A percentile compares a stretch with the other conserved stretches of the same genome.
Evolutionary conservation across 305 asterid genomes (phyloP).

Genomic region (Rubia tinctorum): DNA sequence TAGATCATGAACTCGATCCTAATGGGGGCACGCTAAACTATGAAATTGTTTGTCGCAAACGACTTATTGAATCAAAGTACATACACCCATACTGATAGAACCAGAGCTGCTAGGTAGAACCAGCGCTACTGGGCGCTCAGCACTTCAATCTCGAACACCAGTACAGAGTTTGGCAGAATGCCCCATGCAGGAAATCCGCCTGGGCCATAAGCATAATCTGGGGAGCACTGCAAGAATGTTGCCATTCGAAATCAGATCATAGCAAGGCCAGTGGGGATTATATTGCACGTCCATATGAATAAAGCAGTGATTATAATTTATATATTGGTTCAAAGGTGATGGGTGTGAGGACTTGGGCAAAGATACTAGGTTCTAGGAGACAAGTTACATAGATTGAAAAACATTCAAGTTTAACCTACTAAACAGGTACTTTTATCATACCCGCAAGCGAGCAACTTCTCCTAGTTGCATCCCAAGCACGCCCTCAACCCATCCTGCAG

Average conservation of each 20-base stretch:
- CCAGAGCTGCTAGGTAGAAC: background rate
- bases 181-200: slow-evolving; percentile 96
- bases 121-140: slow-evolving; percentile 39
- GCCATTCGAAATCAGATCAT: background rate
- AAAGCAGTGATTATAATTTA: background rate
- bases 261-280: background rate
- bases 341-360: background rate
- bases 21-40: background rate
- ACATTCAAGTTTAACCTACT: background rate
- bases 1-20: background rate
- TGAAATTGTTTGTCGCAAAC: background rate
- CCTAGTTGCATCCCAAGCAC: slow-evolving; percentile 95
- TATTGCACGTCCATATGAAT: background rate
- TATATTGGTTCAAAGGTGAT: background rate
- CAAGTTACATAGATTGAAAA: background rate
- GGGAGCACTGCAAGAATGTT: slow-evolving; percentile 70
- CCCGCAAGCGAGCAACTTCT: slow-evolving; percentile 82
- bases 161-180: slow-evolving; percentile 76
- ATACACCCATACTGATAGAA: background rate
- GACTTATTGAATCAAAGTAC: slow-evolving; percentile 5
- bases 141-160: slow-evolving; percentile 90
- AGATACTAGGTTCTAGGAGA: background rate
- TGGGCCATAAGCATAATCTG: slow-evolving; percentile 86
- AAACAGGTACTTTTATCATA: slow-evolving; percentile 22
- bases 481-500: slow-evolving; percentile 99